phyloP scores from a whole-genome alignment of 108 stramenopile species.

The Hondaea fermentalgiana region DNA sequence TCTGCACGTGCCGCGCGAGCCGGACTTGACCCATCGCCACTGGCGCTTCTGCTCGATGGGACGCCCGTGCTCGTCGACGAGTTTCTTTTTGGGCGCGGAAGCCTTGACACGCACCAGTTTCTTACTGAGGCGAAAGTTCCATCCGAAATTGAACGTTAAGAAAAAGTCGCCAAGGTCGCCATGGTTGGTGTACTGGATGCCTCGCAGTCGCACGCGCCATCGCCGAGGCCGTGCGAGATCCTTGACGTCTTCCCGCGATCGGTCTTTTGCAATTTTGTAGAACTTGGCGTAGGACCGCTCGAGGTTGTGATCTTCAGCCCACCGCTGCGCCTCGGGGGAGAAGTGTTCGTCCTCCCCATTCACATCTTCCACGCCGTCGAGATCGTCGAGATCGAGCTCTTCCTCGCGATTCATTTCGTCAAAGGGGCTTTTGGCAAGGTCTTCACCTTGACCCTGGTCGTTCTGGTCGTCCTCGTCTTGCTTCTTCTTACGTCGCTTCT shows the following conservation, averaged over 20 bases:
- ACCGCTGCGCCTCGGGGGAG: not conserved
- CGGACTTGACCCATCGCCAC: not conserved
- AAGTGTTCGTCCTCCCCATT: not conserved
- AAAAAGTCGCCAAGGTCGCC: constrained; percentile 11
- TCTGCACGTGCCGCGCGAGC: not conserved
- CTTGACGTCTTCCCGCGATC: not conserved
- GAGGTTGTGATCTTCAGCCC: not conserved
- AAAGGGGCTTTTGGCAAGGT: not conserved
- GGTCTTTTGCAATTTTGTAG: not conserved
- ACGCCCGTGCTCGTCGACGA: not conserved
- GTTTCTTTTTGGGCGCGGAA: not conserved
- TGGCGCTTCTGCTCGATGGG: constrained; percentile 1
- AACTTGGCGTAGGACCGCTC: not conserved
- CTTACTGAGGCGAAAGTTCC: constrained; percentile 3
- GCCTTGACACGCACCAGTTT: not conserved
- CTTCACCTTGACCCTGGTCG: not conserved
- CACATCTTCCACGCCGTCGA: not conserved
- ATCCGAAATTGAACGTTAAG: not conserved
- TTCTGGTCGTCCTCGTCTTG: not conserved
- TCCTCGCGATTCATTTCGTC: not conserved
- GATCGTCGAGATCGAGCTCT: not conserved
- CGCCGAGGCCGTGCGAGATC: not conserved
- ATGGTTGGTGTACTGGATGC: not conserved
- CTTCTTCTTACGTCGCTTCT: not conserved
- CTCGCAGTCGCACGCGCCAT: not conserved